Evolutionary conservation across 768 basidiomycete genomes (phyloP).

Genomic region (Lanmaoa rubissima): DNA sequence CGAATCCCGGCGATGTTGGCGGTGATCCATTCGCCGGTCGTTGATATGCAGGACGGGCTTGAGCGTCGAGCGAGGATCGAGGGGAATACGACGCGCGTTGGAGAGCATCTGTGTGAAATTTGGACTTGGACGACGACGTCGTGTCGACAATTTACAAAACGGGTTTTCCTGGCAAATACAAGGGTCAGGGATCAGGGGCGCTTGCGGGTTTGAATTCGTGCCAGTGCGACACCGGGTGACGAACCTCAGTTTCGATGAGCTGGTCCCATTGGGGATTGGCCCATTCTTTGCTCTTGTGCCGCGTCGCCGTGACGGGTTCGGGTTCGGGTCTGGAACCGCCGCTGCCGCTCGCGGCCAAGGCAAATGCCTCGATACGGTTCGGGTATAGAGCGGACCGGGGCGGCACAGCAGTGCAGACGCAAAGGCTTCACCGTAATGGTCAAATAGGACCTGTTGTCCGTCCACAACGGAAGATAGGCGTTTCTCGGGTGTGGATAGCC

Average conservation of each 20-base stretch:
- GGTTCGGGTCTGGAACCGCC: neutral
- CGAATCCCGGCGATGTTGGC: conserved; percentile 1
- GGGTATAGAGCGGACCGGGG: conserved; percentile 11
- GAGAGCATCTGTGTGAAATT: neutral
- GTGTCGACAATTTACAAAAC: conserved; percentile 12
- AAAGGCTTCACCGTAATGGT: neutral
- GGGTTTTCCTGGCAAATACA: conserved; percentile 11
- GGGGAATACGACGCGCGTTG: neutral
- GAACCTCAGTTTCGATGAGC: no score
- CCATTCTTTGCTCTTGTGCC: conserved; percentile 26
- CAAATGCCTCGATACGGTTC: no score
- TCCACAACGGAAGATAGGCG: neutral
- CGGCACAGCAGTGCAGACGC: conserved; percentile 14
- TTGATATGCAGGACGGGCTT: neutral
- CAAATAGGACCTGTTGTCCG: neutral
- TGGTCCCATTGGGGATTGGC: neutral
- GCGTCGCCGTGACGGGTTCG: conserved; percentile 22
- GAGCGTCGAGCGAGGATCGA: neutral
- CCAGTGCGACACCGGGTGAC: neutral
- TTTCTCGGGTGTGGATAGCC: conserved; percentile 21
- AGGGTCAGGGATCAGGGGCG: neutral
- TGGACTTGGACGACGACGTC: neutral
- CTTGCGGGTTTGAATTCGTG: neutral
- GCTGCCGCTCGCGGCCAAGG: neutral
- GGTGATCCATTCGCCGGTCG: conserved; percentile 28